These are phyloP conservation scores for Debaryomyces castellii DNA, from an alignment of 805 yeast species.

Conservation along the genomic window DNA sequence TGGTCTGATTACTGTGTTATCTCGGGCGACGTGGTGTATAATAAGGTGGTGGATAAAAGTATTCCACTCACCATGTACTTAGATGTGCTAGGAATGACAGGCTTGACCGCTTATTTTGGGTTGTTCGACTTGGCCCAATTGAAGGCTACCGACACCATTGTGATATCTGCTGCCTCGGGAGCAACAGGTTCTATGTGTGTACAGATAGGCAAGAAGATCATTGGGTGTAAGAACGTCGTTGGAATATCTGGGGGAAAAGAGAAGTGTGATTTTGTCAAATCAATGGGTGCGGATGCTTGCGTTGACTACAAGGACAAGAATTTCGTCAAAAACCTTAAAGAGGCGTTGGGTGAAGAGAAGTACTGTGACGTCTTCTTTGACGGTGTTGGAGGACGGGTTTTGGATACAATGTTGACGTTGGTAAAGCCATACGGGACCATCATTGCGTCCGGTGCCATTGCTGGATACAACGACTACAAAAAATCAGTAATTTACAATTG, in stretches of 20 bases:
- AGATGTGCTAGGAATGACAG: slow-evolving; percentile 26
- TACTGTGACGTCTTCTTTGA: slow-evolving; percentile 22
- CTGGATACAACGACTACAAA: slow-evolving; percentile 26
- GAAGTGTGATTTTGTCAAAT: slow-evolving; percentile 52
- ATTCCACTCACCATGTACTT: slow-evolving; percentile 25
- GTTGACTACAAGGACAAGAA: slow-evolving; percentile 45
- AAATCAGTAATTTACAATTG: slow-evolving; percentile 18
- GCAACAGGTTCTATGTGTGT: slow-evolving; percentile 33
- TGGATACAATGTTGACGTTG: slow-evolving; percentile 16
- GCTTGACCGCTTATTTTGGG: slow-evolving; percentile 31
- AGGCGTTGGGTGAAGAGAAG: slow-evolving; percentile 40
- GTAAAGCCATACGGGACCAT: slow-evolving; percentile 19
- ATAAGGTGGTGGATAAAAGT: slow-evolving; percentile 13
- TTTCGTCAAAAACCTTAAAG: slow-evolving; percentile 20
- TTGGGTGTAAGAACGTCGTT: slow-evolving; percentile 26
- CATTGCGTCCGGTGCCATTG: slow-evolving; percentile 30
- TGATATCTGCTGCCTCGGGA: slow-evolving; percentile 34
- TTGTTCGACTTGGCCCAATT: slow-evolving; percentile 17
- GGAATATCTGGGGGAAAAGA: slow-evolving; percentile 38
- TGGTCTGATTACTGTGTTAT: slow-evolving; percentile 26
- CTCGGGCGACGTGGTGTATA: slow-evolving; percentile 11
- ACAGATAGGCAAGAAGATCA: slow-evolving; percentile 28
- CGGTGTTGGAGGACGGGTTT: slow-evolving; percentile 24
- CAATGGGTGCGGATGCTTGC: slow-evolving; percentile 52
- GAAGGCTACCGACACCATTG: slow-evolving; percentile 18